Base-by-base conservation (phyloP, 257 asterid genomes). In the Schizonepeta tenuifolia region DNA sequence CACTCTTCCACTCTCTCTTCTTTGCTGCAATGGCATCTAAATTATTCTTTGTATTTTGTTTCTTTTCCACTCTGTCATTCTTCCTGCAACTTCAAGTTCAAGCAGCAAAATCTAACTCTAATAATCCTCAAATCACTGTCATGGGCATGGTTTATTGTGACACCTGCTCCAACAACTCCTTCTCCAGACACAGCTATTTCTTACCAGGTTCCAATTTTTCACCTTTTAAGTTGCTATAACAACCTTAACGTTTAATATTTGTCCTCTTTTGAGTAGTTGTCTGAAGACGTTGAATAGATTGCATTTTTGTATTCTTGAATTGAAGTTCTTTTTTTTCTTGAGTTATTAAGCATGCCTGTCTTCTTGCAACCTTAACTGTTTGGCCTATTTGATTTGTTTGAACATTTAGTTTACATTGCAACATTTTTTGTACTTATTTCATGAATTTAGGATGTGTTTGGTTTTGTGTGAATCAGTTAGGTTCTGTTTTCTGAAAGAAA, bases 101-200 rank as follows among this genome's bases (percentile, higher is more conserved):
- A 79, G 80, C 92, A 59, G 76, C 83, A 24, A 85, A 72, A 65
- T 9, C 77, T 38, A 55, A 60, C 71, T 36, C 77, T 11, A 75
- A 21, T 26, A 65, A 80, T 71, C 83, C 96, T 26, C 93, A 85
- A 71, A 88, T 93, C 78, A 88, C 93, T 35, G 98, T 93, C 44
- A 89, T 93, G 97, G 98, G 98, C n/a, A 85, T 91, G 86, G 98
- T 93, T 47, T 93, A 91, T 64, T 93, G 98, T 57, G 98, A 93
- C 73, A 84, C 83, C 84, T 93, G 98, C 91, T 85, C 90, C 85
- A 89, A 89, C 70, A 86, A 87, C 82, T 80, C 94, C 87, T 93
- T 93, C 88, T 90, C 98, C 83, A 86, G 65, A 65, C 95, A 91
- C 78, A 89, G 98, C 90, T 93, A 86, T 88, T 93, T 89, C 91